Base-by-base conservation (phyloP, 2,329 filamentous ascomycete species). In the Lanzia echinophila region DNA sequence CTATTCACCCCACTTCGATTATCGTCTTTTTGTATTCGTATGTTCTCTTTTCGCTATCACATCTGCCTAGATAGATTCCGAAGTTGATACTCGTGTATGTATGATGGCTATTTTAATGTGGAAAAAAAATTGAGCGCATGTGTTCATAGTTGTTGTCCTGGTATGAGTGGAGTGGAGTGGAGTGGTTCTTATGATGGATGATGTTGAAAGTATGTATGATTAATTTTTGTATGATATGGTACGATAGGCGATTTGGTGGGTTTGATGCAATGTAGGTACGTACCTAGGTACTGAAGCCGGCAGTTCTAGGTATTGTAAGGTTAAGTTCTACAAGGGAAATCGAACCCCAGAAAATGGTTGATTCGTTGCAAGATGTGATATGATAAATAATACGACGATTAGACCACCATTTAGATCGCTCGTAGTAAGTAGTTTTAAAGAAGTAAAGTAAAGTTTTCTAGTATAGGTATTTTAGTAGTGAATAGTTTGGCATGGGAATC, bases 1-100 rank as follows among this genome's bases (percentile, higher is more conserved):
- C 41, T 24, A 19, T 24, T 55, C 54, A 53, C 62, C 61, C 63
- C 59, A 52, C 58, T 55, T 39, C 44, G 33, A 22, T 12, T 12
- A 44, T 15, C n/a, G 43, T 19, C 17, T 4, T 17, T 34, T 17
- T 36, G 28, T 43, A 24, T 20, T n/a, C 17, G 3, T 24, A 20
- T 24, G 34, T 15, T 15, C 12, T 15, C 11, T 15, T 15, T 17
- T 15, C 12, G 43, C 20, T 22, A 31, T 31, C 24, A 22, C 24
- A 39, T 47, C 12, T 53, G 24, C 19, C 19, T 31, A 13, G 32
- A 20, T 10, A 13, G 19, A 44, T 24, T 22, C 12, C 19, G 19
- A 24, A 45, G 8, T 28, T 28, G 24, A n/a, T 28, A 28, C 4
- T 4, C 24, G 4, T 28, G 4, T 28, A 8, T 28, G 24, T 28